A percentile compares a stretch with the other conserved stretches of the same genome.
Conservation (phyloP, 2,329 filamentous ascomycete genomes). For the Fusarium brachygibbosum region DNA sequence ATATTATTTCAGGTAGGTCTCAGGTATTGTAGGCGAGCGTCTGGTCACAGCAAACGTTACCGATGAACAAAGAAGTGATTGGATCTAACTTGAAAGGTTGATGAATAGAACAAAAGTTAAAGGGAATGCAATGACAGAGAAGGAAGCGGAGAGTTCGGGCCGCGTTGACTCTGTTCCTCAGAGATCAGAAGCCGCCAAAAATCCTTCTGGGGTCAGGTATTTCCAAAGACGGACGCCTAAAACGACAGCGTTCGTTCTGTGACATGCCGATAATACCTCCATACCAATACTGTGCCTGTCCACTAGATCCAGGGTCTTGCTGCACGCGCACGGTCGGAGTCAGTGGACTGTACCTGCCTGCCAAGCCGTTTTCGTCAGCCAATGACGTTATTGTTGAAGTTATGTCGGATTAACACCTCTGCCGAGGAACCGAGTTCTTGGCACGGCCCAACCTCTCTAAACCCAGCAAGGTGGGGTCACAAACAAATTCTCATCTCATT, state of each 20-base stretch:
- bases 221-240: constrained; percentile 31
- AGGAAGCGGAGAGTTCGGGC: constrained; percentile 33
- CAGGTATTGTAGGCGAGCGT: constrained; percentile 3
- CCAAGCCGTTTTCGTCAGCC: constrained; percentile 45
- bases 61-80: constrained; percentile 17
- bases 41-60: background rate
- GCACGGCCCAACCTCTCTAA: constrained; percentile 48
- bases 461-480: constrained; percentile 44
- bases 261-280: constrained; percentile 11
- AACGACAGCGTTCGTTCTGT: constrained; percentile 21
- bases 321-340: constrained; percentile 9
- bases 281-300: constrained; percentile 15
- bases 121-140: constrained; percentile 6
- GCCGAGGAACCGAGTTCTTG: constrained; percentile 25
- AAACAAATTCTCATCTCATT: constrained; percentile 52
- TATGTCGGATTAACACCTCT: constrained; percentile 33
- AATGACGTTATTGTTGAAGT: constrained; percentile 42
- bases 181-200: constrained; percentile 29
- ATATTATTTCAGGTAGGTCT: constrained; percentile 15
- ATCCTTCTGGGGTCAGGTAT: constrained; percentile 22
- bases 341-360: constrained; percentile 24
- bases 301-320: constrained; percentile 37
- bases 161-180: constrained; percentile 17
- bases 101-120: constrained; percentile 23
- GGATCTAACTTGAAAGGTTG: constrained; percentile 8